Base-by-base conservation (phyloP, 331 rosid species). In the Rosa hybrid region DNA sequence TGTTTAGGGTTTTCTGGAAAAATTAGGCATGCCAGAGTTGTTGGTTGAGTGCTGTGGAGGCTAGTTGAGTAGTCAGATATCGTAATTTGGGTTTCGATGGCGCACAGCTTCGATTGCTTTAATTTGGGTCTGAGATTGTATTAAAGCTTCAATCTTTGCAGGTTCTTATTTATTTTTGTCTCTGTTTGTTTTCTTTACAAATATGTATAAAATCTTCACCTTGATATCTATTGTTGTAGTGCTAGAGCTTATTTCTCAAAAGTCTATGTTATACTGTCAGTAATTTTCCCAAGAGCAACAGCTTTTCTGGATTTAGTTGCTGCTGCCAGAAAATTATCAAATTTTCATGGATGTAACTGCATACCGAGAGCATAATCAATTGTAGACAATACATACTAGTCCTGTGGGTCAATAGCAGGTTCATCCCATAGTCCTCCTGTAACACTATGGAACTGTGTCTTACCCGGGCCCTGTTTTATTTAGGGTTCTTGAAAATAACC, bases 401-500 rank as follows among this genome's bases (percentile, higher is more conserved):
- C 57, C 74, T 77, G 38, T 72, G 79, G 79, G 23, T 75, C 79
- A 70, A 81, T 75, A 59, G 46, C 74, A 68, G 67, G 85, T 85
- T 81, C 89, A 38, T 82, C 56, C 53, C 12, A 23, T 56, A 78
- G 82, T 85, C 82, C 82, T 72, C 27, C 46, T 56, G 38, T n/a
- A 57, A 68, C 45, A 23, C 44, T 20, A 38, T 81, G 57, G 86
- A 38, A 71, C 59, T 82, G 80, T 76, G 62, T 45, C 50, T 60
- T 62, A 46, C 65, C 68, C 71, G 81, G 76, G 49, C 65, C 74
- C 18, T 63, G 74, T 78, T 59, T 17, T 81, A 67, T 59, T 71
- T 74, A 51, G 46, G 39, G 77, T 60, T 63, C 76, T 81, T 86
- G 50, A 72, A 48, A 53, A 51, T 68, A 54, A 68, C 65, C 42